Evolutionary conservation across 2,329 filamentous ascomycete genomes (phyloP).

Genomic region (Apiospora arundinis): DNA sequence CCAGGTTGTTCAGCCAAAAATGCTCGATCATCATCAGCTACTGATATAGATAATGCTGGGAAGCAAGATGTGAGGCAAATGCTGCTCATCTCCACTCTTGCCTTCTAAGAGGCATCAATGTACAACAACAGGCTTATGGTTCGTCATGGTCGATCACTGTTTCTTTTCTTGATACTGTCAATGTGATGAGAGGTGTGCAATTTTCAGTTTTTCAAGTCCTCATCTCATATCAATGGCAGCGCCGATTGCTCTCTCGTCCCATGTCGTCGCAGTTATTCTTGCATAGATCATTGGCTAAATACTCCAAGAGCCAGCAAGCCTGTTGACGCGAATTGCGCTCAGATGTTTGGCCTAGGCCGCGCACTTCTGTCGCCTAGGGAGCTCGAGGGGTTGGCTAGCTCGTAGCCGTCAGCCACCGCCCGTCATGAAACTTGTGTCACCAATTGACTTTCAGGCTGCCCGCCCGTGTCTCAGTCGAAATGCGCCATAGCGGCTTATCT

Average conservation of each 20-base stretch:
- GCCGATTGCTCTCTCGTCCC: no score
- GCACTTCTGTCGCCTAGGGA: not conserved
- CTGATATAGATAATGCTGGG: slow-evolving; percentile 17
- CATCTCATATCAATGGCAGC: not conserved
- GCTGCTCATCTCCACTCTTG: slow-evolving; percentile 11
- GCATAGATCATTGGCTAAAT: no score
- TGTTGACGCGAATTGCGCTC: not conserved
- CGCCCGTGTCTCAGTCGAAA: not conserved
- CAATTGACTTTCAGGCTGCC: not conserved
- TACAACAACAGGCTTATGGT: slow-evolving; percentile 18
- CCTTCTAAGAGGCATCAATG: slow-evolving; percentile 17
- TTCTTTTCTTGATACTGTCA: not conserved
- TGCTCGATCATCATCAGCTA: slow-evolving; percentile 1
- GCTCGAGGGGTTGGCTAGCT: no score
- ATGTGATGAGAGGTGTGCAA: not conserved
- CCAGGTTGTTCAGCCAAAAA: slow-evolving; percentile 8
- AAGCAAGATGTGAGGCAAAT: slow-evolving; percentile 6
- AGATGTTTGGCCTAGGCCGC: not conserved
- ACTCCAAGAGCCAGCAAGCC: not conserved
- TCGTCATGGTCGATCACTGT: not conserved
- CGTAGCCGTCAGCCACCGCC: not conserved
- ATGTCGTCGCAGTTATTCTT: no score
- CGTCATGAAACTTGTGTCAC: not conserved
- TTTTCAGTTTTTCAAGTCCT: not conserved
- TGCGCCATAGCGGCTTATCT: not conserved